Conservation (phyloP, 1,139 yeast genomes). For the Diutina siamensis region DNA sequence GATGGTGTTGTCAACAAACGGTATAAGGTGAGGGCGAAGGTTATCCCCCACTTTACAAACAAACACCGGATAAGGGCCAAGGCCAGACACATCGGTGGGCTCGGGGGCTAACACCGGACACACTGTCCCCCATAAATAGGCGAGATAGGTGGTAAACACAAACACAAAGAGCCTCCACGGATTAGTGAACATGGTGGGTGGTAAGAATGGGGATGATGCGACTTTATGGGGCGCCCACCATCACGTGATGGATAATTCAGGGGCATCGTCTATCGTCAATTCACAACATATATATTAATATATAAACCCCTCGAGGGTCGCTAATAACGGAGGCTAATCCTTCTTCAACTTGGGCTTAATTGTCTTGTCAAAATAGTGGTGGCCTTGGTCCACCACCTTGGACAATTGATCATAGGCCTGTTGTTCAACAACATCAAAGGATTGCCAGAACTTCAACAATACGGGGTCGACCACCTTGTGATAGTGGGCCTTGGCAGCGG, state of each 20-base stretch:
- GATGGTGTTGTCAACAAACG: background rate
- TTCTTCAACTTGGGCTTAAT: conserved; percentile 1
- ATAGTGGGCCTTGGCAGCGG: background rate
- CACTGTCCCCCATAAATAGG: background rate
- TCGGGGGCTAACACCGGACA: background rate
- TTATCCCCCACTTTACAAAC: background rate
- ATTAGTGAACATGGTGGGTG: background rate
- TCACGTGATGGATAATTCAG: background rate
- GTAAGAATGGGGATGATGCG: background rate
- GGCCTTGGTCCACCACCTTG: background rate
- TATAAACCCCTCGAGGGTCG: too few species aligned
- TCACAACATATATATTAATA: too few species aligned
- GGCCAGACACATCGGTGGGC: background rate
- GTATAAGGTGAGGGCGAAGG: background rate
- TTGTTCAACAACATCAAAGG: background rate
- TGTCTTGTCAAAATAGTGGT: background rate
- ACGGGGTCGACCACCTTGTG: background rate
- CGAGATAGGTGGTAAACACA: background rate
- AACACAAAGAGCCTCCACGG: background rate
- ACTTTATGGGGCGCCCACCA: background rate
- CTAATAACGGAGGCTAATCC: too few species aligned
- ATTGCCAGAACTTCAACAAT: background rate
- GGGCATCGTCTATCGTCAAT: background rate
- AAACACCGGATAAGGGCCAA: background rate
- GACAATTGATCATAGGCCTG: background rate